Conservation (phyloP, 2,329 filamentous ascomycete genomes). For the Cladorrhinum sp. region DNA sequence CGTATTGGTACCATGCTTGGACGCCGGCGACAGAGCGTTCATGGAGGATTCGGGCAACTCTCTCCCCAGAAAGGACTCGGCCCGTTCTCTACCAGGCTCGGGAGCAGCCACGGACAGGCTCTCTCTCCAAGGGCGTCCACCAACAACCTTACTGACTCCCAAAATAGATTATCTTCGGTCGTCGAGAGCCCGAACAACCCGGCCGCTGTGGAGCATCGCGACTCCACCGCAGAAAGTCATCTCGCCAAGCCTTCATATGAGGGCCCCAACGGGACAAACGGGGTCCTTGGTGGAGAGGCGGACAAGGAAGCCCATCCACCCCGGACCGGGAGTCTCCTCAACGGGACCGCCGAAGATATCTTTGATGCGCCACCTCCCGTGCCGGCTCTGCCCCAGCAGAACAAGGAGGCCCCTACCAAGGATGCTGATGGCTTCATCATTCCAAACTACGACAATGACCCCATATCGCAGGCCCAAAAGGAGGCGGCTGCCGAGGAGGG, state of each 20-base stretch:
- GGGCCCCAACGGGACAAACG: conserved; percentile 44
- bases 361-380: conserved; percentile 53
- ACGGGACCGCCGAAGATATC: conserved; percentile 49
- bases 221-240: conserved; percentile 29
- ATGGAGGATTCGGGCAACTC: conserved; percentile 57
- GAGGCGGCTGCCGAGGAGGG: conserved; percentile 60
- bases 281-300: conserved; percentile 30
- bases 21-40: conserved; percentile 62
- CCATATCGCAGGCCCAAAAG: conserved; percentile 69
- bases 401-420: conserved; percentile 45
- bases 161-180: conserved; percentile 53
- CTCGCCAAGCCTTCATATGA: conserved; percentile 38
- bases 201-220: conserved; percentile 31
- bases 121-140: conserved; percentile 59
- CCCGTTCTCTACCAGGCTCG: conserved; percentile 59
- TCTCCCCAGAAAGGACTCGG: conserved; percentile 51
- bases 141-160: conserved; percentile 52
- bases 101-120: conserved; percentile 59
- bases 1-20: conserved; percentile 69
- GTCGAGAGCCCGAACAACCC: conserved; percentile 50
- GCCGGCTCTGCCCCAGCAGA: conserved; percentile 46
- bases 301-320: conserved; percentile 33
- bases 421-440: conserved; percentile 76
- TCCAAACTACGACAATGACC: conserved; percentile 59
- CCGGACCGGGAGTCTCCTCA: conserved; percentile 39